Evolutionary conservation across 2,329 filamentous ascomycete genomes (phyloP).

Genomic region (Colletotrichum spaethianum): DNA sequence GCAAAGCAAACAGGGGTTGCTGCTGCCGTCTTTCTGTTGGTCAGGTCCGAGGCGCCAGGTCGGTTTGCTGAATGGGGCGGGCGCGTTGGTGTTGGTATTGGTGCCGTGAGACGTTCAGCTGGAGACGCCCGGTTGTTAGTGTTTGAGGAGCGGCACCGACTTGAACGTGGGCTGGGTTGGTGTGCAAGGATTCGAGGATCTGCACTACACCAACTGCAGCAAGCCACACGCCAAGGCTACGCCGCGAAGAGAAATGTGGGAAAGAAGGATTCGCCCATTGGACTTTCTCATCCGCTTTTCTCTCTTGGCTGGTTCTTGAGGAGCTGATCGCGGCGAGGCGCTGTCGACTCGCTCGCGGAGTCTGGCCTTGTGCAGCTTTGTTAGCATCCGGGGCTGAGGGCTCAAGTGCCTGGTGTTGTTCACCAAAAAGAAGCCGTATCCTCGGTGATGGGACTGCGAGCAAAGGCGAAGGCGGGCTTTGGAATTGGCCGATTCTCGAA

Average conservation of each 20-base stretch:
- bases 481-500: neutral
- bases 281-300: neutral
- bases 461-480: neutral
- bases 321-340: neutral
- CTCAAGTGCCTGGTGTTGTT: neutral
- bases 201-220: conserved; percentile 33
- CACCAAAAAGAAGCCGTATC: no score
- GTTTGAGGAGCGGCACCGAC: neutral
- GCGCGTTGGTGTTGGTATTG: neutral
- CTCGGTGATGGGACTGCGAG: neutral
- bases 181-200: conserved; percentile 17
- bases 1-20: neutral
- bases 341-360: neutral
- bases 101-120: conserved; percentile 19
- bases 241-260: conserved; percentile 34
- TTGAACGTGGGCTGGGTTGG: neutral
- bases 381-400: neutral
- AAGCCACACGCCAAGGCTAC: conserved; percentile 37
- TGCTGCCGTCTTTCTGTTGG: conserved; percentile 22
- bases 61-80: conserved; percentile 28
- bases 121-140: conserved; percentile 9
- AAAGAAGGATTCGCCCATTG: conserved; percentile 15
- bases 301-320: neutral
- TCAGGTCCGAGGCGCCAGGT: conserved; percentile 13
- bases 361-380: neutral